Conservation (phyloP, 2,329 filamentous ascomycete genomes). For the Thielaviopsis euricoi region DNA sequence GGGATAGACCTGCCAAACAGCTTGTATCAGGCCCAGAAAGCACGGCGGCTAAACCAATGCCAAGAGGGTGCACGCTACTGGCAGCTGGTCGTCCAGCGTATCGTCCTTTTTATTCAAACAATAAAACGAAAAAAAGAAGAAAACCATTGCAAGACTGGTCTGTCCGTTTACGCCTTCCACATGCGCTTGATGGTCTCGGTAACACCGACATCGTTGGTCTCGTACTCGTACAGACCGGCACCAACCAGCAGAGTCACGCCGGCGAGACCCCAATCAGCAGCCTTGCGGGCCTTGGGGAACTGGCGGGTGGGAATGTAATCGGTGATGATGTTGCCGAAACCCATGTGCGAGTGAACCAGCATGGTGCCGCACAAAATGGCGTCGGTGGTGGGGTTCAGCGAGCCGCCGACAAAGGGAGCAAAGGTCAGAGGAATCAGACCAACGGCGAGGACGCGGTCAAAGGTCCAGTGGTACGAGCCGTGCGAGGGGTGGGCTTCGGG, state of each 20-base stretch:
- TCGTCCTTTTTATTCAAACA: background rate
- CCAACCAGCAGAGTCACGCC: conserved; percentile 63
- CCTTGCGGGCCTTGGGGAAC: conserved; percentile 48
- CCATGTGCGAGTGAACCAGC: conserved; percentile 87
- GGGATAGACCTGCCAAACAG: background rate
- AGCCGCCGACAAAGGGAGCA: conserved; percentile 81
- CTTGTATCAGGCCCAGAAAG: background rate
- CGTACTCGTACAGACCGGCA: conserved; percentile 90
- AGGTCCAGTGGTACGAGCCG: conserved; percentile 97
- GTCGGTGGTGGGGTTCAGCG: conserved; percentile 77
- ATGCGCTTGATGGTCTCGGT: conserved; percentile 78
- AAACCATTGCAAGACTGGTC: background rate
- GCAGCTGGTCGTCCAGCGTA: background rate
- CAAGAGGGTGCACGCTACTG: background rate
- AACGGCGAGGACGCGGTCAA: conserved; percentile 71
- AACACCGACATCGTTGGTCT: conserved; percentile 93
- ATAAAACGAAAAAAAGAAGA: background rate
- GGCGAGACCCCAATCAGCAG: conserved; percentile 66
- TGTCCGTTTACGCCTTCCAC: conserved; percentile 54
- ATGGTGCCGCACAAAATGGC: conserved; percentile 68
- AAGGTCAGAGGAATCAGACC: conserved; percentile 75
- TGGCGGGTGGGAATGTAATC: conserved; percentile 73
- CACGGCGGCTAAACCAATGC: background rate
- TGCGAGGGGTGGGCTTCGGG: conserved; percentile 59
- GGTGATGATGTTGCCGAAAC: conserved; percentile 77